Evolutionary conservation across 108 stramenopile genomes (phyloP), one percentile per base, ranked within the genome.

Genomic region (Chaetoceros tenuissimus): DNA sequence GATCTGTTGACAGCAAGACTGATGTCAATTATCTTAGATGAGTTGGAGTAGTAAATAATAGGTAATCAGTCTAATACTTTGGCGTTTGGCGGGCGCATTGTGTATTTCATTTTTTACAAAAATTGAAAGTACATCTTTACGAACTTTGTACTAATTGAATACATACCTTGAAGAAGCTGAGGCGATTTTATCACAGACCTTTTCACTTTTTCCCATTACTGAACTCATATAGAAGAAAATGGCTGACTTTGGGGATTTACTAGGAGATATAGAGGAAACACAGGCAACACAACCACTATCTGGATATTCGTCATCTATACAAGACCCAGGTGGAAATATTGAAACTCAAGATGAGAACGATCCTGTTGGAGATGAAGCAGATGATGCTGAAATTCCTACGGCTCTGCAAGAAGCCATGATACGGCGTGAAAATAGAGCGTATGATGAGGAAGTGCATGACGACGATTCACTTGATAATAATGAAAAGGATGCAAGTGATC

Each of bases 241-340:
- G 72, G 72, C 72, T 23, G 72, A 73, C 58, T 63, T 73, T 21
- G 46, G 59, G 31, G 68, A 73, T 45, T 63, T 73, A 53, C 72
- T 73, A 31, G 72, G 68, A 47, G 72, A 68, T 48, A 63, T 68
- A 27, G 58, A 64, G 29, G 59, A 57, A 48, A 60, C 68, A 29
- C 51, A 62, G 18, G 13, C 34, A 5, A 5, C 5, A 40, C 34
- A 5, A 40, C 13, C 34, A 5, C 34, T 40, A 5, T 40, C 34
- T 10, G 34, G 34, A 40, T 13, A 40, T 10, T 10, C 34, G 34
- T 5, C 34, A 13, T 40, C 34, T 10, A 40, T 40, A 40, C 34
- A 40, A 40, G 46, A 44, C 47, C n/a, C n/a, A n/a, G 58, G 30
- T 21, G 26, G 31, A 26, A 48, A 5, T 28, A 49, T 59, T 57